phyloP scores from a whole-genome alignment of 305 asterid genomes.

The Coffea humblotiana region DNA sequence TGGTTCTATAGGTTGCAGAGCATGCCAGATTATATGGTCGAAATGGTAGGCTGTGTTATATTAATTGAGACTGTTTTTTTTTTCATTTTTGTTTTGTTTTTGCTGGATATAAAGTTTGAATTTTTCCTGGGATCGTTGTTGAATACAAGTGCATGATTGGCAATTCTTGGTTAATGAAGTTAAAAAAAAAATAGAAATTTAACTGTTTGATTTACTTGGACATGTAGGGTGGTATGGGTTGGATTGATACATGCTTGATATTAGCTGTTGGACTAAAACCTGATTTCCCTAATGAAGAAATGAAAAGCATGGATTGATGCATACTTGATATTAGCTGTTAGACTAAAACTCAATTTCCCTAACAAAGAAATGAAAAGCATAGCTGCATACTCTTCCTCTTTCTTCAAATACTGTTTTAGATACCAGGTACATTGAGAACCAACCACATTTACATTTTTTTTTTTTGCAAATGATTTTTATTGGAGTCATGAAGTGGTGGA shows the following conservation, averaged over 20 bases:
- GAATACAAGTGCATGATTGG: background rate
- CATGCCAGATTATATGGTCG: constrained; percentile 73
- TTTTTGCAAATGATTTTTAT: background rate
- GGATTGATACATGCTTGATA: background rate
- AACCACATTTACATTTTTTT: background rate
- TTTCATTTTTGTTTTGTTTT: constrained; percentile 14
- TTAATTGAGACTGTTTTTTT: background rate
- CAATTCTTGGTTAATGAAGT: background rate
- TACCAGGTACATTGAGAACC: background rate
- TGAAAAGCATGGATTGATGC: background rate
- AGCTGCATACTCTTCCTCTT: background rate
- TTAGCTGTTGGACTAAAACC: background rate
- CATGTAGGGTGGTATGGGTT: background rate
- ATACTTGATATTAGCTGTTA: background rate
- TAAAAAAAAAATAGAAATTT: too few relatives aligned
- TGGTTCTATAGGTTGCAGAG: constrained; percentile 59
- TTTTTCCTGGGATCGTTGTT: background rate
- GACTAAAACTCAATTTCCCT: background rate
- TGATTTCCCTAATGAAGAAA: too few relatives aligned
- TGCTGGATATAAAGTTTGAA: constrained; percentile 11
- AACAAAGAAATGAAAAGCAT: too few relatives aligned
- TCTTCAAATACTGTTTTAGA: background rate
- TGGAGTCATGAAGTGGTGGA: background rate
- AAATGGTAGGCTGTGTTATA: constrained; percentile 52
- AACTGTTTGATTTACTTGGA: background rate